Base-by-base conservation (phyloP, 2,329 filamentous ascomycete species). In the Fonsecaea pugnacius region DNA sequence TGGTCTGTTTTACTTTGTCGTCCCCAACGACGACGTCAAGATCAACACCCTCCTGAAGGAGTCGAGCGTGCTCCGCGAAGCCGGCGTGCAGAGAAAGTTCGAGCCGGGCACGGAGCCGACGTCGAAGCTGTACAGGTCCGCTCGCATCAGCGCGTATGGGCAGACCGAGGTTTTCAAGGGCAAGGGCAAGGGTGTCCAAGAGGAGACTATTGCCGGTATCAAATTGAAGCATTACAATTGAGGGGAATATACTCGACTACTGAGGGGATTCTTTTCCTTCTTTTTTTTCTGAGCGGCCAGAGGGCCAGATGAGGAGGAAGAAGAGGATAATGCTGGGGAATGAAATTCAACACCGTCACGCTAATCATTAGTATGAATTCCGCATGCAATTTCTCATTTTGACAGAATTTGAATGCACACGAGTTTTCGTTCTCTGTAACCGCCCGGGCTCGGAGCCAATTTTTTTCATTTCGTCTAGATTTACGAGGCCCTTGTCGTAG, bases 21-120 rank as follows among this genome's bases (percentile, higher is more conserved):
- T 75, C 12, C 78, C 78, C 12, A 79, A 79, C 64, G 78, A 80
- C 66, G 73, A 79, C 33, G 73, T 80, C 1, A 69, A 78, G 4
- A 69, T 80, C 3, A 63, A 63, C 35, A 63, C 61, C 12, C 35
- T 63, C 8, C 12, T 58, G 21, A 33, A 63, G 27, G 54, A 58
- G 24, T 24, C 24, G 7, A 40, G 33, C 27, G 53, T 63, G 30
- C 32, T 63, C 12, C 38, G 40, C 16, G 27, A 52, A n/a, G 53
- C 36, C 8, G 54, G 53, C 16, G 60, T 63, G n/a, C 16, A 50
- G 43, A 63, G 35, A 40, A 33, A 36, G 33, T 63, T 63, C 36
- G 43, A 63, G 38, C 36, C 33, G 1, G 60, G 40, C 4, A 40
- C 33, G 6, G 60, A 38, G 3, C 60, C 60, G 1, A 63, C 60